Conservation (phyloP, 805 yeast genomes). For the Clavispora carvajalis region DNA sequence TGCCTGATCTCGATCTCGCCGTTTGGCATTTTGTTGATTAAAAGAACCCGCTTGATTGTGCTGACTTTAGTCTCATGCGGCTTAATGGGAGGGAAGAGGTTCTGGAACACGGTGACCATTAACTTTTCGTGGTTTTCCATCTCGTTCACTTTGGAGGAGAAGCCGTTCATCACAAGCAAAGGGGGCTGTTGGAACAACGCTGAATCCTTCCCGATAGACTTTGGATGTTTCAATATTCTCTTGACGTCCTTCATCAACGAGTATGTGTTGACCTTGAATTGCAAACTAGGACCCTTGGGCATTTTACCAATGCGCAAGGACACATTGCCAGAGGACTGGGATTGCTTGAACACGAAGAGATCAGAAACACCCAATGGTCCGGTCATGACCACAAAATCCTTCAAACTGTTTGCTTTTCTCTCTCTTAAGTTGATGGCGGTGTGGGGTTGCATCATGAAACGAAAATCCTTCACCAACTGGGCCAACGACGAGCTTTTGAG, state of each 20-base stretch:
- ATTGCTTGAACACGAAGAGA: constrained; percentile 79
- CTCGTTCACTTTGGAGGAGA: constrained; percentile 54
- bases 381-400: constrained; percentile 96
- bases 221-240: constrained; percentile 67
- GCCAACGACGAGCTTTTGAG: constrained; percentile 74
- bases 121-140: constrained; percentile 72
- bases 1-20: constrained; percentile 83
- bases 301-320: constrained; percentile 78
- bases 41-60: constrained; percentile 76
- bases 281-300: constrained; percentile 92
- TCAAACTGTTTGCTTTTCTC: constrained; percentile 78
- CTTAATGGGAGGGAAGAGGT: constrained; percentile 90
- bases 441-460: constrained; percentile 92
- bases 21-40: constrained; percentile 71
- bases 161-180: constrained; percentile 87
- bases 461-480: constrained; percentile 81
- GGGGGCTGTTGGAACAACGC: constrained; percentile 76
- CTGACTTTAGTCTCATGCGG: constrained; percentile 74
- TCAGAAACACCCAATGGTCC: constrained; percentile 94
- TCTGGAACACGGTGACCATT: constrained; percentile 85
- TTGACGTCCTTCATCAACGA: constrained; percentile 79
- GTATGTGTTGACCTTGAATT: constrained; percentile 72
- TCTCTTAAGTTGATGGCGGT: constrained; percentile 88
- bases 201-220: constrained; percentile 61
- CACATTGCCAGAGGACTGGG: constrained; percentile 70